These are phyloP conservation scores for Andrographis paniculata DNA, from an alignment of 305 asterid species.

Conservation along the genomic window DNA sequence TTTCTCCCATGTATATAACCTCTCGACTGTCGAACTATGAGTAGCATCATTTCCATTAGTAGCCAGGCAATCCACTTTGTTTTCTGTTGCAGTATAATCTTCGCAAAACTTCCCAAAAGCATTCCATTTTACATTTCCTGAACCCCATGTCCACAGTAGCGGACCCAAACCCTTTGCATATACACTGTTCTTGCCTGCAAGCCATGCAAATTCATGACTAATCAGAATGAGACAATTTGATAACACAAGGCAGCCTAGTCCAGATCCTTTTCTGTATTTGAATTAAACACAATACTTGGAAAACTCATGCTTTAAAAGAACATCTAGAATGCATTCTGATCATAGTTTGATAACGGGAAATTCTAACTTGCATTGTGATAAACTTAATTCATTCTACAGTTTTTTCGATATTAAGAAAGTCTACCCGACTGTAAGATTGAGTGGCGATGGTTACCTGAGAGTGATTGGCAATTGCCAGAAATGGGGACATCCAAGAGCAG, in stretches of 20 bases:
- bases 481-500: conserved; percentile 68
- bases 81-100: conserved; percentile 46
- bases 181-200: conserved; percentile 43
- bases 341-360: too few relatives aligned
- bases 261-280: too few relatives aligned
- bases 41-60: conserved; percentile 29
- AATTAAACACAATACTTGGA: too few relatives aligned
- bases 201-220: too few relatives aligned
- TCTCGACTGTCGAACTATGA: conserved; percentile 82
- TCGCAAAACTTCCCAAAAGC: conserved; percentile 69
- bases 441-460: conserved; percentile 34
- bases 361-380: too few relatives aligned
- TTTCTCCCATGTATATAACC: conserved; percentile 88
- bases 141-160: conserved; percentile 60
- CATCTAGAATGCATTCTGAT: too few relatives aligned
- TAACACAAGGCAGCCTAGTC: too few relatives aligned
- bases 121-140: conserved; percentile 66
- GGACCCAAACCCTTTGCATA: conserved; percentile 51
- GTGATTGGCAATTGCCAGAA: conserved; percentile 47
- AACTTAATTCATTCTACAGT: too few relatives aligned
- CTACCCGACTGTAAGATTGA: not conserved
- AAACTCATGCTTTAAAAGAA: too few relatives aligned
- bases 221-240: too few relatives aligned
- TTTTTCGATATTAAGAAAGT: not conserved
- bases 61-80: conserved; percentile 21